phyloP scores from a whole-genome alignment of 2,329 filamentous ascomycete species.

The Chrysosporium queenslandicum region DNA sequence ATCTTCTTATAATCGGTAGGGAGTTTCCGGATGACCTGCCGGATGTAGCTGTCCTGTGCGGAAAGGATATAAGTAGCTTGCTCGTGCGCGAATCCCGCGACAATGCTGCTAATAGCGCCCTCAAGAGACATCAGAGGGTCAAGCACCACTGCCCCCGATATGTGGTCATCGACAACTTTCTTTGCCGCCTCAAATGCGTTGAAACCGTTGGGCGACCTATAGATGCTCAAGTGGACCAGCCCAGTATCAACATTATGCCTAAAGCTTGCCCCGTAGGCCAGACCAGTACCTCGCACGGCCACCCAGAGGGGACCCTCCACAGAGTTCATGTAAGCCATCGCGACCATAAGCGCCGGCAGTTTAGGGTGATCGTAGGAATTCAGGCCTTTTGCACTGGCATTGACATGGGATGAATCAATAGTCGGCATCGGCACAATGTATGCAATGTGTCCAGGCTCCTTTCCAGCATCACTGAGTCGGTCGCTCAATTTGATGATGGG shows the following conservation, averaged over 20 bases:
- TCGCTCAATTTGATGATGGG: slow-evolving; percentile 61
- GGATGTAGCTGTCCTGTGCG: slow-evolving; percentile 72
- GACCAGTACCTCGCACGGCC: slow-evolving; percentile 80
- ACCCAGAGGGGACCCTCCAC: slow-evolving; percentile 93
- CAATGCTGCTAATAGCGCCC: slow-evolving; percentile 80
- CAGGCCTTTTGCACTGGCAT: slow-evolving; percentile 64
- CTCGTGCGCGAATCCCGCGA: slow-evolving; percentile 76
- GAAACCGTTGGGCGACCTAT: slow-evolving; percentile 78
- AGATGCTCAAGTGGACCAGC: slow-evolving; percentile 72
- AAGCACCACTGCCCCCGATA: slow-evolving; percentile 59
- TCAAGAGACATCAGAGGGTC: slow-evolving; percentile 69
- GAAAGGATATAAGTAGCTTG: slow-evolving; percentile 76
- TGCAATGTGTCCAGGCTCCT: slow-evolving; percentile 61
- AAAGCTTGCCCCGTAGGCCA: slow-evolving; percentile 83
- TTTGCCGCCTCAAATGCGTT: slow-evolving; percentile 74
- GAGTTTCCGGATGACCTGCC: slow-evolving; percentile 66
- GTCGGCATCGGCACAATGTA: slow-evolving; percentile 83
- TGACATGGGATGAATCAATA: slow-evolving; percentile 82
- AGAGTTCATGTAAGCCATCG: slow-evolving; percentile 80
- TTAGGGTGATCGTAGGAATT: slow-evolving; percentile 64
- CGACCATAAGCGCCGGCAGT: slow-evolving; percentile 76
- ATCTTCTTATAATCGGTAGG: slow-evolving; percentile 67
- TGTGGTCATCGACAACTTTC: slow-evolving; percentile 63
- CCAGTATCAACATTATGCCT: slow-evolving; percentile 67
- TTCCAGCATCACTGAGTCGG: slow-evolving; percentile 66